Evolutionary conservation across 495 filamentous ascomycete genomes (phyloP).

Genomic region (Extremus antarcticus): DNA sequence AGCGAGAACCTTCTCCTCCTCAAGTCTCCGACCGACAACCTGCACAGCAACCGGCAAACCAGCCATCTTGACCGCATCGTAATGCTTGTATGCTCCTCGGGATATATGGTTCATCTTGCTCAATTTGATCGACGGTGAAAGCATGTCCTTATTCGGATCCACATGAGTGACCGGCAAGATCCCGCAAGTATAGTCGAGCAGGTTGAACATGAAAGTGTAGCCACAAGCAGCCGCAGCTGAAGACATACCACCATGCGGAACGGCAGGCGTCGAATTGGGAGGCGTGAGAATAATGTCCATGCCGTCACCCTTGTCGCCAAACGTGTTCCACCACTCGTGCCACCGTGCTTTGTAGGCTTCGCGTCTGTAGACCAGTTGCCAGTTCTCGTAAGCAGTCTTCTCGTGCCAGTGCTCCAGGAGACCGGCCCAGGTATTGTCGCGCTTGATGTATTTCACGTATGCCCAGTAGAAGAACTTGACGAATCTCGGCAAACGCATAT

Average conservation of each 20-base stretch:
- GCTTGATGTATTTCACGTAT: conserved; percentile 71
- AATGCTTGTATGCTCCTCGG: conserved; percentile 74
- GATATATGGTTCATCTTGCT: conserved; percentile 72
- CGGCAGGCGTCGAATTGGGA: conserved; percentile 82
- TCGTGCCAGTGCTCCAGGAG: conserved; percentile 60
- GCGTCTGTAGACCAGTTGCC: conserved; percentile 65
- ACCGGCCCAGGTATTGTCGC: conserved; percentile 67
- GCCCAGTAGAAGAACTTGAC: conserved; percentile 80
- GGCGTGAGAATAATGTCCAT: conserved; percentile 74
- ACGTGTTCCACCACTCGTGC: conserved; percentile 67
- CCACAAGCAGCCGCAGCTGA: conserved; percentile 80
- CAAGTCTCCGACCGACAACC: conserved; percentile 68
- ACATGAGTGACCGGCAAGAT: conserved; percentile 83
- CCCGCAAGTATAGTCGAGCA: conserved; percentile 80
- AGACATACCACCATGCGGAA: conserved; percentile 79
- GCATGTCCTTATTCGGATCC: conserved; percentile 53
- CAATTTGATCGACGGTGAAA: conserved; percentile 51
- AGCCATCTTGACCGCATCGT: conserved; percentile 73
- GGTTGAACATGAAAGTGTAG: conserved; percentile 92
- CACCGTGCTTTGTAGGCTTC: conserved; percentile 67
- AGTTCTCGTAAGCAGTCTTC: conserved; percentile 64
- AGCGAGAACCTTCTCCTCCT: conserved; percentile 87
- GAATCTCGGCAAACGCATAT: conserved; percentile 62
- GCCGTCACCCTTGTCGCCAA: conserved; percentile 29
- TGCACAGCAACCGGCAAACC: conserved; percentile 82